Evolutionary conservation across 1,284 basidiomycete genomes (phyloP).

Genomic region (Cryptococcus sp.): DNA sequence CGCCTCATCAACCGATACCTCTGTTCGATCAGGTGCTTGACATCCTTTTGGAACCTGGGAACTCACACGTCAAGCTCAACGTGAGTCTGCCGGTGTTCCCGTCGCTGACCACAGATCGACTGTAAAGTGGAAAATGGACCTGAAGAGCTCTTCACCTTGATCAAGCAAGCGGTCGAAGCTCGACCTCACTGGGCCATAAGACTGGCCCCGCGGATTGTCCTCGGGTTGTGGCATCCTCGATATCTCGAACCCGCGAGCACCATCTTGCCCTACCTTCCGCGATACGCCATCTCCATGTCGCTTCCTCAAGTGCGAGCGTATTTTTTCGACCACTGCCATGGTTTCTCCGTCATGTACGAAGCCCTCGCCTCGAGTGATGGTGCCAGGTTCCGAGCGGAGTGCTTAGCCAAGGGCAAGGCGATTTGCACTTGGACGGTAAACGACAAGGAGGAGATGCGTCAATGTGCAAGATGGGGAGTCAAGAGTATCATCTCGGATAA

Average conservation of each 20-base stretch:
- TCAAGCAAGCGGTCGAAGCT: constrained; percentile 66
- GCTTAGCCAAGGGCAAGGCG: constrained; percentile 72
- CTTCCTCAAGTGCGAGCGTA: constrained; percentile 63
- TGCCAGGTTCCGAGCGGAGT: constrained; percentile 68
- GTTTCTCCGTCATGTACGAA: constrained; percentile 80
- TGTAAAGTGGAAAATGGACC: constrained; percentile 87
- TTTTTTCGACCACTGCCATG: constrained; percentile 86
- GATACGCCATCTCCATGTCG: constrained; percentile 76
- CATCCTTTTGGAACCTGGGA: constrained; percentile 62
- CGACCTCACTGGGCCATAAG: constrained; percentile 70
- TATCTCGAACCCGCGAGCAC: constrained; percentile 72
- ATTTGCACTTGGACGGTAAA: constrained; percentile 98
- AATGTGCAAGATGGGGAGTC: constrained; percentile 87
- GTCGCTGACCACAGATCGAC: constrained; percentile 58
- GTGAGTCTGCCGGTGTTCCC: constrained; percentile 56
- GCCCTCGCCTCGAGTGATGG: constrained; percentile 66
- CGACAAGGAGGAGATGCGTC: constrained; percentile 84
- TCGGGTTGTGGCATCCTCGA: constrained; percentile 57
- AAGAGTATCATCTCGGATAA: constrained; percentile 83
- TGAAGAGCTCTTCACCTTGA: constrained; percentile 73
- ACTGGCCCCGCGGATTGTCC: constrained; percentile 82
- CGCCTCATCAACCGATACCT: constrained; percentile 79
- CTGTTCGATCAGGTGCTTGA: constrained; percentile 76
- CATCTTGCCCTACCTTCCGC: constrained; percentile 72
- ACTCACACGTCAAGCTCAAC: constrained; percentile 74